A percentile compares a stretch with the other conserved stretches of the same genome.
phyloP scores from a whole-genome alignment of 2,329 filamentous ascomycete species.

The Tolypocladium sp. region DNA sequence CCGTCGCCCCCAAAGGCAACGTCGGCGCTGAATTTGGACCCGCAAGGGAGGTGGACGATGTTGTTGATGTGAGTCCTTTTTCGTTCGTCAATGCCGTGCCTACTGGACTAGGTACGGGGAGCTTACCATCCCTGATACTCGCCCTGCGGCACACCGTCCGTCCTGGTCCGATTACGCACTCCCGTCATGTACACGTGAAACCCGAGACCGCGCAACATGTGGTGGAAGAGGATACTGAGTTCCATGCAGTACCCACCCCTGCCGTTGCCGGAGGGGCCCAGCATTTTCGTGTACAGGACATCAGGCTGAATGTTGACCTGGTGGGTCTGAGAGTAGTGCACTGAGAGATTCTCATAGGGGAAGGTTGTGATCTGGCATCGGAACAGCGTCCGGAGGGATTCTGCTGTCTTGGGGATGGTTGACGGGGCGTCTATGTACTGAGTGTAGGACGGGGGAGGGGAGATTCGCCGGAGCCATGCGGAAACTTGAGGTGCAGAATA shows the following conservation, averaged over 20 bases:
- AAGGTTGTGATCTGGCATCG: slow-evolving; percentile 27
- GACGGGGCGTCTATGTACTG: not conserved
- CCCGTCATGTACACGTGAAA: slow-evolving; percentile 47
- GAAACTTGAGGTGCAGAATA: not conserved
- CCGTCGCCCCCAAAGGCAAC: slow-evolving; percentile 59
- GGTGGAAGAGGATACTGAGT: slow-evolving; percentile 36
- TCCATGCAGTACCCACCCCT: slow-evolving; percentile 56
- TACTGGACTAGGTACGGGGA: no score
- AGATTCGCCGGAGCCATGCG: not conserved
- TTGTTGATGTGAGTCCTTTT: slow-evolving; percentile 42
- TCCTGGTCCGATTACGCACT: slow-evolving; percentile 35
- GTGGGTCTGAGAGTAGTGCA: slow-evolving; percentile 39
- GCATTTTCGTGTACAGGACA: slow-evolving; percentile 38
- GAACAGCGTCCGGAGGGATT: slow-evolving; percentile 21
- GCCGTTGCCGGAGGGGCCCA: slow-evolving; percentile 25
- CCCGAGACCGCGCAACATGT: slow-evolving; percentile 27
- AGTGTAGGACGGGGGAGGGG: not conserved
- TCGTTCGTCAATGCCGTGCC: no score
- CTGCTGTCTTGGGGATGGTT: not conserved
- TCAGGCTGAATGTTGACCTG: slow-evolving; percentile 33
- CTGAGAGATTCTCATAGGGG: slow-evolving; percentile 36
- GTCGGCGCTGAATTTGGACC: slow-evolving; percentile 45
- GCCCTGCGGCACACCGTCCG: slow-evolving; percentile 27
- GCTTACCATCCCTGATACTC: slow-evolving; percentile 38
- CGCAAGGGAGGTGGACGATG: slow-evolving; percentile 44